phyloP scores from a whole-genome alignment of 164 flowering plant genomes.

The Piper longum region DNA sequence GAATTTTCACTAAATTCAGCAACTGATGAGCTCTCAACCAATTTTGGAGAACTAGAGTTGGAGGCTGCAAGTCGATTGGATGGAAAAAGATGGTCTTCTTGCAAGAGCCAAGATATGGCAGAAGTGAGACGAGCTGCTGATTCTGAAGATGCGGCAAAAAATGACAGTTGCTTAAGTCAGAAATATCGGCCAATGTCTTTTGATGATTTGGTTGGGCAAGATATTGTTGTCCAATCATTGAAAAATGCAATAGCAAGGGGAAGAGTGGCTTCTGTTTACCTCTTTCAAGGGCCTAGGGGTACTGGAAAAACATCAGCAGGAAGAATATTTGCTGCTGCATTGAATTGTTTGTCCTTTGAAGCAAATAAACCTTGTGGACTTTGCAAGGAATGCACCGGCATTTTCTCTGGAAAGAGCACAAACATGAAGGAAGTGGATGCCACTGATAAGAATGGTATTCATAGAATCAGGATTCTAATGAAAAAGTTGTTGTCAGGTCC shows the following conservation, averaged over 20 bases:
- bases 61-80: conserved; percentile 90
- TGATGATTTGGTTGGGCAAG: conserved; percentile 77
- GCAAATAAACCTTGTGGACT: conserved; percentile 75
- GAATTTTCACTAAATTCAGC: conserved; percentile 51
- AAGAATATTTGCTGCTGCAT: conserved; percentile 69
- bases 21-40: conserved; percentile 80
- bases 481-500: conserved; percentile 25
- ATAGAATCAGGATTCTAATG: conserved; percentile 33
- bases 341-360: conserved; percentile 64
- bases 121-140: conserved; percentile 41
- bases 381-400: conserved; percentile 65
- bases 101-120: conserved; percentile 64
- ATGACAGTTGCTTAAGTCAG: conserved; percentile 65
- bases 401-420: conserved; percentile 43
- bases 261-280: conserved; percentile 77
- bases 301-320: conserved; percentile 91
- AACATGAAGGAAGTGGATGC: conserved; percentile 63
- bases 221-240: conserved; percentile 76
- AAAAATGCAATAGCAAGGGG: conserved; percentile 50
- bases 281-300: conserved; percentile 97
- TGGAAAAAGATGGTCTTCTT: conserved; percentile 90
- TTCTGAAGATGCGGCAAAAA: conserved; percentile 36
- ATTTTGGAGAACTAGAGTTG: conserved; percentile 82
- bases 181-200: conserved; percentile 83
- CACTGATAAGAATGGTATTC: conserved; percentile 51